Percentiles rank a stretch among this genome's conserved stretches.
Conservation (phyloP, 306 rosid species). For the Castanospermum australe region DNA sequence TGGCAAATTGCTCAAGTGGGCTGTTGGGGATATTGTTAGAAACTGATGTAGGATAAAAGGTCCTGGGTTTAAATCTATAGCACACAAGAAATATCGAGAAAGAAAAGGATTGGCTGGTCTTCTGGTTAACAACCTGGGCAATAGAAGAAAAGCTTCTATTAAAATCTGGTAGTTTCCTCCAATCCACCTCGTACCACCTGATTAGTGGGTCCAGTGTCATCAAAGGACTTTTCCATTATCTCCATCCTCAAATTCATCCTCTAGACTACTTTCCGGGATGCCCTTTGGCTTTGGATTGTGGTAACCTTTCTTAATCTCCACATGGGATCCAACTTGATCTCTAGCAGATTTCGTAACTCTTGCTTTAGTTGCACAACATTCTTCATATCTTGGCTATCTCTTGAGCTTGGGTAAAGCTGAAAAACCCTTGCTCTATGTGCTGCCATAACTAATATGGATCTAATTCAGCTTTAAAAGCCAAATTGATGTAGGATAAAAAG, state of each 20-base stretch:
- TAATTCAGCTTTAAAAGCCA: not conserved
- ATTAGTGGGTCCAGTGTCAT: not conserved
- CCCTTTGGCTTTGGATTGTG: not conserved
- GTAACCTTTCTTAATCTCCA: not conserved
- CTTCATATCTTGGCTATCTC: not conserved
- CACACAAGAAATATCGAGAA: too few relatives aligned
- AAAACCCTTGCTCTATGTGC: not conserved
- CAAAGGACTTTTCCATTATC: not conserved
- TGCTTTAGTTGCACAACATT: not conserved
- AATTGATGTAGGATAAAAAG: not conserved
- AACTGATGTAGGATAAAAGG: too few relatives aligned
- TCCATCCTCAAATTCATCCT: not conserved
- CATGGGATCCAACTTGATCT: too few relatives aligned
- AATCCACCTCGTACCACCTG: not conserved
- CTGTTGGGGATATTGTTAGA: too few relatives aligned
- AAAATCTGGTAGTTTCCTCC: not conserved
- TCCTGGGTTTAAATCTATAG: too few relatives aligned
- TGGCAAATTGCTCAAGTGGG: too few relatives aligned
- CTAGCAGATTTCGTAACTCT: not conserved
- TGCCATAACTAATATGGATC: not conserved
- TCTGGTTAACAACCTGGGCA: not conserved
- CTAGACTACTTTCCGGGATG: not conserved
- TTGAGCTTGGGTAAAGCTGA: not conserved
- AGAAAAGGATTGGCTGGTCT: not conserved
- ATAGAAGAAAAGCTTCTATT: not conserved